Conservation (phyloP, 164 flowering plant species). For the Magnolia sinica region DNA sequence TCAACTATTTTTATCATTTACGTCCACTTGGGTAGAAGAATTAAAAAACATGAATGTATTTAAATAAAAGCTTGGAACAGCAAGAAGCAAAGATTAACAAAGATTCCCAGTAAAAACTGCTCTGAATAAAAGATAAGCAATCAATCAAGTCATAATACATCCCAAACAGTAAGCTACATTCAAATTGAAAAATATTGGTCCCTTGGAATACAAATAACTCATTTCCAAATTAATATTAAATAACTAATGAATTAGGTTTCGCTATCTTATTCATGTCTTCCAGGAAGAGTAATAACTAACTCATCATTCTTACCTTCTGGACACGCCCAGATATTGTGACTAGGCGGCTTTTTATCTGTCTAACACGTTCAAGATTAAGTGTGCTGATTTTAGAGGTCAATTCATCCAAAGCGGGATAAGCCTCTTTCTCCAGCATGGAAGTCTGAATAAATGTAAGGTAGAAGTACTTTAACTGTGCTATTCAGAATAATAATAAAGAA, state of each 20-base stretch:
- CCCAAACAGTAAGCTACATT: neutral
- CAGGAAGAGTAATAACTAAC: neutral
- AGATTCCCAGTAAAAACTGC: too few relatives aligned
- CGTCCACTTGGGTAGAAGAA: too few relatives aligned
- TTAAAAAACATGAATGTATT: too few relatives aligned
- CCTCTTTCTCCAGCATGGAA: constrained; percentile 48
- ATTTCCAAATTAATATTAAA: neutral
- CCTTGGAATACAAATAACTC: neutral
- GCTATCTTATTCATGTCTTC: neutral
- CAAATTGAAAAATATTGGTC: neutral
- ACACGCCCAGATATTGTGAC: constrained; percentile 55
- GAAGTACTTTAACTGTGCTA: neutral
- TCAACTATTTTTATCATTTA: too few relatives aligned
- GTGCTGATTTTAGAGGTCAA: constrained; percentile 58
- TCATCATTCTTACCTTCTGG: constrained; percentile 40
- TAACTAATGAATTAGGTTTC: too few relatives aligned
- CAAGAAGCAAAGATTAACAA: neutral
- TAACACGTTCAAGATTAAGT: constrained; percentile 52
- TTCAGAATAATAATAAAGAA: neutral
- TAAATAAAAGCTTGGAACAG: too few relatives aligned
- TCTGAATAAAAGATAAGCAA: neutral
- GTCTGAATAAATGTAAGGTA: constrained; percentile 34
- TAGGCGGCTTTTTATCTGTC: constrained; percentile 54
- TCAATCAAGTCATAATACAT: neutral
- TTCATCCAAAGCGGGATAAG: constrained; percentile 56